Percentiles rank a stretch among this genome's conserved stretches.
Evolutionary conservation across 768 basidiomycete species (phyloP).

Genomic region (Suillus lakei): DNA sequence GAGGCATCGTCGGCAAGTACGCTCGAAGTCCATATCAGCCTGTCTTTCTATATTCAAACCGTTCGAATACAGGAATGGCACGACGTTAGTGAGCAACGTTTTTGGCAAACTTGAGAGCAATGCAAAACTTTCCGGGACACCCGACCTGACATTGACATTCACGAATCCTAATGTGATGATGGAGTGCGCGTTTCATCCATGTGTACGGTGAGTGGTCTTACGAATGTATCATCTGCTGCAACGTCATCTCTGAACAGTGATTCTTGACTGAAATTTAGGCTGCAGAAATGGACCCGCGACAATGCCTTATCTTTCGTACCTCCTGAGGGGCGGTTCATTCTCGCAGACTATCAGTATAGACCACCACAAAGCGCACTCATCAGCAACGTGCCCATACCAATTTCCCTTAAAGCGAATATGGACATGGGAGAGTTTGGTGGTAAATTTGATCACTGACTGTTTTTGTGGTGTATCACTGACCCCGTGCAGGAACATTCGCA

Average conservation of each 20-base stretch:
- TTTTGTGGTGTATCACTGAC: background rate
- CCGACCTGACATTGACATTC: constrained; percentile 84
- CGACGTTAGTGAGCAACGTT: constrained; percentile 65
- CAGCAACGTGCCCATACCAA: constrained; percentile 56
- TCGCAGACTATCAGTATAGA: constrained; percentile 82
- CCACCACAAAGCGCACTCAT: constrained; percentile 40
- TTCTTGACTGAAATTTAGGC: constrained; percentile 42
- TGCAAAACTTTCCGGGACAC: constrained; percentile 81
- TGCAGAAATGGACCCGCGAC: constrained; percentile 80
- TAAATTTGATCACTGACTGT: constrained; percentile 11
- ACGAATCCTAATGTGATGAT: constrained; percentile 72
- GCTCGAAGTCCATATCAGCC: constrained; percentile 11
- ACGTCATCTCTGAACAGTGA: constrained; percentile 13
- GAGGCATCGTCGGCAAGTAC: constrained; percentile 45
- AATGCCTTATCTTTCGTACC: constrained; percentile 88
- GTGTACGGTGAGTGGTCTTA: constrained; percentile 68
- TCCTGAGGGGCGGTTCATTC: constrained; percentile 86
- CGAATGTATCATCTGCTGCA: constrained; percentile 1
- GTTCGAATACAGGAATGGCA: constrained; percentile 59
- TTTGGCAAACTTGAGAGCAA: constrained; percentile 82
- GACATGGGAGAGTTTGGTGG: constrained; percentile 36
- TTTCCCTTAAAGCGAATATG: constrained; percentile 52
- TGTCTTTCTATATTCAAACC: background rate
- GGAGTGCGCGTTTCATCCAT: constrained; percentile 91
- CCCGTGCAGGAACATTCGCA: constrained; percentile 57